These are phyloP conservation scores for Rosa lucieae DNA, from an alignment of 306 rosid genomes.

Conservation along the genomic window DNA sequence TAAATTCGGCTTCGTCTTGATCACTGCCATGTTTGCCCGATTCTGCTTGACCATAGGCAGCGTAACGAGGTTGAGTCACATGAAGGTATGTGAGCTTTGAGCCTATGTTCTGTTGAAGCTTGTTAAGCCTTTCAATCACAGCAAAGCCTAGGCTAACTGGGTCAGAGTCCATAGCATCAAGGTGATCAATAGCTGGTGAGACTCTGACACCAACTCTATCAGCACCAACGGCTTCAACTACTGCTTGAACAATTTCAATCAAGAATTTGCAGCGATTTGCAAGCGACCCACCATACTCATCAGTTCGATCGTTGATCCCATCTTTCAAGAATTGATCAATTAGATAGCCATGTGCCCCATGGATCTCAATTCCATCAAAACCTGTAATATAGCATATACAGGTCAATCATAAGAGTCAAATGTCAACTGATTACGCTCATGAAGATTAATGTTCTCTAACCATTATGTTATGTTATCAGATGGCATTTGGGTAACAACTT, in stretches of 20 bases:
- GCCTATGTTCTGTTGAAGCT: constrained; percentile 52
- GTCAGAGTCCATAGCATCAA: constrained; percentile 81
- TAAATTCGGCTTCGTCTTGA: constrained; percentile 60
- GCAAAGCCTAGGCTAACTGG: constrained; percentile 74
- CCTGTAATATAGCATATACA: constrained; percentile 39
- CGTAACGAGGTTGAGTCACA: constrained; percentile 82
- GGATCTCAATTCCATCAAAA: constrained; percentile 93
- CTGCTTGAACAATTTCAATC: constrained; percentile 59
- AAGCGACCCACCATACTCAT: constrained; percentile 70
- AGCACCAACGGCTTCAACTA: constrained; percentile 62
- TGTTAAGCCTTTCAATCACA: constrained; percentile 74
- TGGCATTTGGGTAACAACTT: not conserved
- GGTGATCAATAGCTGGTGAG: constrained; percentile 93
- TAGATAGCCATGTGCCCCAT: constrained; percentile 91
- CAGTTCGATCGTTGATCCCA: constrained; percentile 53
- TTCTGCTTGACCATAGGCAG: constrained; percentile 72
- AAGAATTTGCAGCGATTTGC: constrained; percentile 67
- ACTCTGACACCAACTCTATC: constrained; percentile 62
- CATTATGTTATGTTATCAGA: not conserved
- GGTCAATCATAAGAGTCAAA: not conserved
- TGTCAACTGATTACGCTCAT: not conserved
- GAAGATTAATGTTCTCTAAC: not conserved
- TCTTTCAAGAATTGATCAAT: constrained; percentile 51
- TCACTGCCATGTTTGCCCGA: constrained; percentile 37
- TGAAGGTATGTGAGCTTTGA: constrained; percentile 73